Base-by-base conservation (phyloP, 176 grass and related monocot genomes). In the Zoysia japonica region DNA sequence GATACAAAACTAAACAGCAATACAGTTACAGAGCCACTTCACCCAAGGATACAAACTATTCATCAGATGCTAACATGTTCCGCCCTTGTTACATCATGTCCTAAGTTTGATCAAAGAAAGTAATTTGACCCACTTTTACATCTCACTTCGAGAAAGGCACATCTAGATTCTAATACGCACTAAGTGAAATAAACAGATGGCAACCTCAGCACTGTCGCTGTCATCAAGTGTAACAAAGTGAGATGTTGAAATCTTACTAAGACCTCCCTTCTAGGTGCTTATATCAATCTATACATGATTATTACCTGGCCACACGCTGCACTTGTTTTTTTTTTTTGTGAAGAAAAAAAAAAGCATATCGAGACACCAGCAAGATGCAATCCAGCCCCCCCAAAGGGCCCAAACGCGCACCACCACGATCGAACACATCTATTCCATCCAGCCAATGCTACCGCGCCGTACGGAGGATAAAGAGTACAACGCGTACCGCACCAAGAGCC, bases 181-280 rank as follows among this genome's bases (percentile, higher is more conserved):
- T 42, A 42, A 52, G 43, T 37, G 7, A 50, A 78, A 83, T 59
- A 74, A 80, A 71, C 43, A 76, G 57, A 42, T 54, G 42, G 40
- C 10, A 28, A 49, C 51, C 52, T n/a, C 51, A 60, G 20, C 16
- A 50, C n/a, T 52, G 82, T 89, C 87, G 72, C 82, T 85, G 39
- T 81, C 87, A 60, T 39, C 11, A 47, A 71, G 51, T 50, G 19
- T 47, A 39, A 38, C 28, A 40, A 60, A 36, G 44, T 67, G 67
- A 61, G 43, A 43, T 83, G 45, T 20, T 36, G 52, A 11, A 45
- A 46, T 16, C 51, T 70, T 36, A 84, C 70, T 63, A 70, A 76
- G 45, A 77, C 65, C 5, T 48, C 37, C 37, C 16, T 19, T n/a
- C 9, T 41, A 20, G 71, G 40, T 72, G 75, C 76, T 65, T 28